Evolutionary conservation across 2,329 filamentous ascomycete genomes (phyloP).

Genomic region (Cladosporium oxysporum): DNA sequence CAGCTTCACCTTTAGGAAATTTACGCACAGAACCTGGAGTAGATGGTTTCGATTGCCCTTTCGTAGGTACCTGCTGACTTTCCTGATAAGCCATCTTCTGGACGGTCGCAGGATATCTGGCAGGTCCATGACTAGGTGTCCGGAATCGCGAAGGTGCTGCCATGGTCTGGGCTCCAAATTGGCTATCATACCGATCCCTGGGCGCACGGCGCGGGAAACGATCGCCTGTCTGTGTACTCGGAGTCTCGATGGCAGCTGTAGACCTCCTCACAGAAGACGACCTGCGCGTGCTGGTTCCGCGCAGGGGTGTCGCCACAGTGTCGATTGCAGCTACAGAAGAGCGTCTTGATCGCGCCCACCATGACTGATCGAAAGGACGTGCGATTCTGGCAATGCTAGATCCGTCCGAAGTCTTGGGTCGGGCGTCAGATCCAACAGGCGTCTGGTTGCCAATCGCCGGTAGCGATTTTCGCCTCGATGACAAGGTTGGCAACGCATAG

Average conservation of each 20-base stretch:
- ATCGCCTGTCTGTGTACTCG: conserved; percentile 11
- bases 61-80: background rate
- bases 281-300: background rate
- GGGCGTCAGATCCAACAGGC: conserved; percentile 18
- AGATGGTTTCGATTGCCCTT: background rate
- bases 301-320: background rate
- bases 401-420: conserved; percentile 36
- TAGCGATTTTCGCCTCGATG: conserved; percentile 37
- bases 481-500: conserved; percentile 36
- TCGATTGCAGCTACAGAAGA: background rate
- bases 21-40: background rate
- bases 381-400: conserved; percentile 29
- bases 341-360: conserved; percentile 23
- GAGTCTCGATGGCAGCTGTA: background rate
- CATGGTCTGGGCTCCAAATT: conserved; percentile 18
- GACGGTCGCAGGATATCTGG: background rate
- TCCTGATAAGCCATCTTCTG: conserved; percentile 5
- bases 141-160: conserved; percentile 21
- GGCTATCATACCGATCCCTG: conserved; percentile 21
- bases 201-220: conserved; percentile 25
- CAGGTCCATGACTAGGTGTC: conserved; percentile 11
- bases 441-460: conserved; percentile 29
- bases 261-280: background rate
- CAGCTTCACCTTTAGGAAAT: background rate
- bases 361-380: conserved; percentile 26